Evolutionary conservation across 1,284 basidiomycete genomes (phyloP), one percentile per base, ranked within the genome.

Genomic region (Trametes pubescens): DNA sequence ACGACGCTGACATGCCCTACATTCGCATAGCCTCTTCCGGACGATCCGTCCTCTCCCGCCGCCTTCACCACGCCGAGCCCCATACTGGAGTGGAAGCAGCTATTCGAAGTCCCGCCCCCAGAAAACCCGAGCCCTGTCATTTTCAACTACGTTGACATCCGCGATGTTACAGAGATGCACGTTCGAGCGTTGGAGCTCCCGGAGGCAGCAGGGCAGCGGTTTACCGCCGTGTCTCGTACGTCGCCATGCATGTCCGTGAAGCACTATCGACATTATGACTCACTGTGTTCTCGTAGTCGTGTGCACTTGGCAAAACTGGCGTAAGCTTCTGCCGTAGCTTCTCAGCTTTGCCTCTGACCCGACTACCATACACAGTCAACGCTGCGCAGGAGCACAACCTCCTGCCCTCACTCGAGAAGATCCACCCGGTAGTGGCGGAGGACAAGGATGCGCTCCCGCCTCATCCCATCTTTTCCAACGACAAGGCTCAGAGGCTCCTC

Each of bases 91-190:
- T 65, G 65, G 11, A 56, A 66, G 3, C 54, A 61, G 21, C 43
- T 64, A 22, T 66, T 66, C 52, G 34, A 24, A 4, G 56, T 22
- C 1, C 59, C 59, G 26, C 11, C 59, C 72, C 83, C 81, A 4
- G 57, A 71, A 8, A n/a, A 49, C 6, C 48, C 35, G 1, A 18
- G 48, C 11, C 59, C 59, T 18, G 21, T 16, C 16, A 38, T 47
- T 18, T 54, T 61, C 43, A 64, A 73, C 76, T 87, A 80, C 76
- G 78, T 88, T 53, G 87, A 91, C 68, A 87, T 90, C 2, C 80
- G 86, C 22, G 85, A 88, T 68, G 77, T 89, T 34, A 86, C 84
- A 4, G 74, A 79, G 4, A 82, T 81, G 3, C 87, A 88, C 69
- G 77, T 85, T 24, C 77, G 76, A 11, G 82, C 86, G 1, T 75